These are phyloP conservation scores for Carallia pectinifolia DNA, from an alignment of 345 rosid species.

Conservation along the genomic window DNA sequence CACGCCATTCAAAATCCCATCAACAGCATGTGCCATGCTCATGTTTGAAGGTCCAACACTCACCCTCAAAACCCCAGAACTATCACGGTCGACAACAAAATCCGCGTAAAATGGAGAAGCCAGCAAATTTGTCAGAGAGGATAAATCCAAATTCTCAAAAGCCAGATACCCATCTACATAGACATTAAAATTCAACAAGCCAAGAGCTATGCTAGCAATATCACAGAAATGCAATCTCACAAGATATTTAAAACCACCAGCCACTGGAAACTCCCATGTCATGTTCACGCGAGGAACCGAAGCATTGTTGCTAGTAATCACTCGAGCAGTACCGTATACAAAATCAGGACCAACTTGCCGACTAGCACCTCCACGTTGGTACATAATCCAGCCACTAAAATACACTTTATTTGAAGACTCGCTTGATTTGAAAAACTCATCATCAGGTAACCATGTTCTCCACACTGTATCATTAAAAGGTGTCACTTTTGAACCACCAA, in stretches of 20 bases:
- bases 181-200: slow-evolving; percentile 59
- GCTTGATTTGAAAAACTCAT: slow-evolving; percentile 49
- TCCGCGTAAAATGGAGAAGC: slow-evolving; percentile 76
- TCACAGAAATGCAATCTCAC: slow-evolving; percentile 86
- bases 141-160: slow-evolving; percentile 55
- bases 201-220: slow-evolving; percentile 67
- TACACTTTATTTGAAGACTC: slow-evolving; percentile 42
- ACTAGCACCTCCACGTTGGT: slow-evolving; percentile 63
- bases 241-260: slow-evolving; percentile 52
- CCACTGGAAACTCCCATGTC: slow-evolving; percentile 72
- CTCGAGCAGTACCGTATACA: slow-evolving; percentile 60
- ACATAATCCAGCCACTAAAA: slow-evolving; percentile 58
- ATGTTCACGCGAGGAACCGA: slow-evolving; percentile 48
- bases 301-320: slow-evolving; percentile 49
- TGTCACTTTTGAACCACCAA: slow-evolving; percentile 85
- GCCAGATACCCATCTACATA: slow-evolving; percentile 63
- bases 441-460: slow-evolving; percentile 93
- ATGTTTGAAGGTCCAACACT: slow-evolving; percentile 64
- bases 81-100: slow-evolving; percentile 47
- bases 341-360: slow-evolving; percentile 83
- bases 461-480: slow-evolving; percentile 85
- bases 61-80: slow-evolving; percentile 42
- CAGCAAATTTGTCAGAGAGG: slow-evolving; percentile 31
- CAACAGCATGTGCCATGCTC: slow-evolving; percentile 46
- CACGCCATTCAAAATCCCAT: slow-evolving; percentile 76